Evolutionary conservation across 305 asterid genomes (phyloP).

Genomic region (Rubia peregrina): DNA sequence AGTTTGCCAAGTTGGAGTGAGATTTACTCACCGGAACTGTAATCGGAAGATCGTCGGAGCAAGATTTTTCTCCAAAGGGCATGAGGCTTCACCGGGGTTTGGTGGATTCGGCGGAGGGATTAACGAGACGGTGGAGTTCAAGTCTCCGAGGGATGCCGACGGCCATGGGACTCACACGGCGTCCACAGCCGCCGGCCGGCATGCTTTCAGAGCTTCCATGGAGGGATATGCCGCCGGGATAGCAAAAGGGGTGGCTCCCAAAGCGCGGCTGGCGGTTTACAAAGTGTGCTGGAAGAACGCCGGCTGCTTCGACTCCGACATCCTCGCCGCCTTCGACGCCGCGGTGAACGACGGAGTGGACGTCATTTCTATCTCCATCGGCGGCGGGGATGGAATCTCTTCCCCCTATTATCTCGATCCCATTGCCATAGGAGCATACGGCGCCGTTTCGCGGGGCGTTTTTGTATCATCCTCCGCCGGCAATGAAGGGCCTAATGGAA

Average conservation of each 20-base stretch:
- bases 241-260: slow-evolving; percentile 94
- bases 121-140: slow-evolving; percentile 64
- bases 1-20: slow-evolving; percentile 46
- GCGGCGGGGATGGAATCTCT: slow-evolving; percentile 86
- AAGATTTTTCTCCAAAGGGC: slow-evolving; percentile 72
- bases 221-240: slow-evolving; percentile 82
- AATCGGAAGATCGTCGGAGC: slow-evolving; percentile 78
- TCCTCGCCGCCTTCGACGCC: slow-evolving; percentile 86
- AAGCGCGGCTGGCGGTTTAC: slow-evolving; percentile 74
- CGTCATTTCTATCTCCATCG: slow-evolving; percentile 81
- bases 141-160: slow-evolving; percentile 81
- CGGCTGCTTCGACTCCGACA: slow-evolving; percentile 91
- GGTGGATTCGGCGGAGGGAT: slow-evolving; percentile 66
- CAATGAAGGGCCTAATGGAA: slow-evolving; percentile 88
- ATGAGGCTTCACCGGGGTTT: slow-evolving; percentile 62
- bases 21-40: slow-evolving; percentile 42
- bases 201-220: slow-evolving; percentile 70
- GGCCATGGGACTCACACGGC: slow-evolving; percentile 98
- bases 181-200: slow-evolving; percentile 83
- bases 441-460: slow-evolving; percentile 89
- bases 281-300: slow-evolving; percentile 85
- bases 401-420: slow-evolving; percentile 96
- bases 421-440: slow-evolving; percentile 87
- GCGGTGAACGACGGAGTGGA: slow-evolving; percentile 89
- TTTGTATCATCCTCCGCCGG: slow-evolving; percentile 91